A percentile compares a stretch with the other conserved stretches of the same genome.
Evolutionary conservation across 305 asterid genomes (phyloP).

Genomic region (Euphrasia arctica): DNA sequence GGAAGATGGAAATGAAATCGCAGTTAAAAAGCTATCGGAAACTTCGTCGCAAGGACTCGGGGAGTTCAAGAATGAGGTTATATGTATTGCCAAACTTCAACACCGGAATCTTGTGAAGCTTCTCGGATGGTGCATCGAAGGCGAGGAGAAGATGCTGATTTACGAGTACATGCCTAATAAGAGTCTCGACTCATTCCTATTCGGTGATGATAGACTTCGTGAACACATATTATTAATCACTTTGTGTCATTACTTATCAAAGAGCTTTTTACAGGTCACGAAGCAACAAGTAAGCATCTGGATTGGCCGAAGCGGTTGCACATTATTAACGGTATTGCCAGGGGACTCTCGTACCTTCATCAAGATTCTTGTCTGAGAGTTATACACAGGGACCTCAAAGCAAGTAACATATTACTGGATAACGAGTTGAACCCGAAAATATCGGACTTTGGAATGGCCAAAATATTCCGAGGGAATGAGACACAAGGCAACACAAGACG

Average conservation of each 20-base stretch:
- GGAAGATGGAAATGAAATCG: constrained; percentile 33
- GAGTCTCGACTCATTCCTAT: constrained; percentile 23
- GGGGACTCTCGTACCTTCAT: constrained; percentile 25
- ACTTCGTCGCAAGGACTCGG: constrained; percentile 35
- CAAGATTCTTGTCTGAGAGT: constrained; percentile 27
- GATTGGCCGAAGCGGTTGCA: constrained; percentile 21
- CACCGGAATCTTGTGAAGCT: constrained; percentile 34
- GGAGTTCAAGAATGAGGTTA: constrained; percentile 32
- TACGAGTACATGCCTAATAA: constrained; percentile 29
- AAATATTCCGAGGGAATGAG: constrained; percentile 40
- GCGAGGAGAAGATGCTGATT: constrained; percentile 29
- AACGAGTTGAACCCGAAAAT: constrained; percentile 43
- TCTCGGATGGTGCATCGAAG: constrained; percentile 28
- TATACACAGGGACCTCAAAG: constrained; percentile 47
- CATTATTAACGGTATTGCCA: constrained; percentile 16
- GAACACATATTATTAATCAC: background rate
- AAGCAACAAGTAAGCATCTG: background rate
- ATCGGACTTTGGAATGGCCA: constrained; percentile 51
- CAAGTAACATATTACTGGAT: constrained; percentile 46
- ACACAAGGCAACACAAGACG: constrained; percentile 34
- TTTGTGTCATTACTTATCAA: background rate
- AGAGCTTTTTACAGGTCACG: constrained; percentile 1
- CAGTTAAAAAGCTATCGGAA: constrained; percentile 35
- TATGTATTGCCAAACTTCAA: constrained; percentile 29
- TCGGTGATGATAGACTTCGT: background rate